These are phyloP conservation scores for Iberis pinnata DNA, from an alignment of 345 rosid species.

Conservation along the genomic window DNA sequence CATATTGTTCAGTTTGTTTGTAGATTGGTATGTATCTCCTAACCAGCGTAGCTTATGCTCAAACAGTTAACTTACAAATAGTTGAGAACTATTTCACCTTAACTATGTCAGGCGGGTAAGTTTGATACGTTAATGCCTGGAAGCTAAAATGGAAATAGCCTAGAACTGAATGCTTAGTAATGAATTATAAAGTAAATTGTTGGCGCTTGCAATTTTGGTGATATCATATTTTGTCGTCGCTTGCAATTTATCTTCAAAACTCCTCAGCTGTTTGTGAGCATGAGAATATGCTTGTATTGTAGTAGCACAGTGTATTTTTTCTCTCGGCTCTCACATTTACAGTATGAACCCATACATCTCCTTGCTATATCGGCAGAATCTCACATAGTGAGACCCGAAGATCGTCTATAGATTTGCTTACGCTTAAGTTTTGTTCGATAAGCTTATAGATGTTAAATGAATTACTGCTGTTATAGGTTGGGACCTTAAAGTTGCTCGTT, in stretches of 20 bases:
- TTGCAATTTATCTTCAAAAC: constrained; percentile 5
- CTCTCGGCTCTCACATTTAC: constrained; percentile 9
- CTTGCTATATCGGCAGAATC: constrained; percentile 6
- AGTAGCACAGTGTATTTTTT: constrained; percentile 1
- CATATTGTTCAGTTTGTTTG: constrained; percentile 11
- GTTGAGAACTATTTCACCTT: no score
- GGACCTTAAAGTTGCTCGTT: constrained; percentile 69
- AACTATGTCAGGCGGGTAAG: no score
- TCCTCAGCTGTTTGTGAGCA: constrained; percentile 16
- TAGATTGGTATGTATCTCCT: constrained; percentile 11
- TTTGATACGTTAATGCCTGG: no score
- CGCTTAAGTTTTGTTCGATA: constrained; percentile 16
- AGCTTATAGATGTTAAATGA: constrained; percentile 19
- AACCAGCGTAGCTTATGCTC: constrained; percentile 7
- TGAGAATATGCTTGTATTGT: constrained; percentile 11
- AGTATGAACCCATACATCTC: not conserved
- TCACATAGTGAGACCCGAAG: constrained; percentile 15
- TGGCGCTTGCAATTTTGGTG: not conserved
- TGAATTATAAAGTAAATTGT: not conserved
- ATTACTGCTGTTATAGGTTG: constrained; percentile 58
- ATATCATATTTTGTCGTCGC: not conserved
- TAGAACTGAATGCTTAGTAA: constrained; percentile 12
- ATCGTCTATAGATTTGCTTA: constrained; percentile 15
- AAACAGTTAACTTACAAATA: no score
- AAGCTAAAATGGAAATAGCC: constrained; percentile 12